Percentiles rank a stretch among this genome's conserved stretches.
phyloP scores from a whole-genome alignment of 495 filamentous ascomycete species.

The Penicillium subrubescens region DNA sequence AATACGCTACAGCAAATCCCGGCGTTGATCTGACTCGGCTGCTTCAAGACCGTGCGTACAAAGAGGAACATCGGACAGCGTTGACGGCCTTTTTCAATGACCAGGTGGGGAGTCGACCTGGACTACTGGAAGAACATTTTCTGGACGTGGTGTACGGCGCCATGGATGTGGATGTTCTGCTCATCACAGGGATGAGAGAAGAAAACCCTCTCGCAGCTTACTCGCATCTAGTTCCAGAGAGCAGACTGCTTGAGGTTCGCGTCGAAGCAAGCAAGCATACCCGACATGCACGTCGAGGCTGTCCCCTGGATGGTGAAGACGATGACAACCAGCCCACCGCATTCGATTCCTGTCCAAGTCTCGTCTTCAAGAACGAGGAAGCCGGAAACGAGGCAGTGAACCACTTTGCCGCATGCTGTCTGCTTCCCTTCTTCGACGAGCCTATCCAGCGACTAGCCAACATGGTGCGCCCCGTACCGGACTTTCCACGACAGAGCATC shows the following conservation, averaged over 20 bases:
- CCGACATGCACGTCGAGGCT: constrained; percentile 43
- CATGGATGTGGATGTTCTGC: constrained; percentile 54
- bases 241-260: constrained; percentile 55
- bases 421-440: constrained; percentile 55
- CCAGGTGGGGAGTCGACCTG: constrained; percentile 49
- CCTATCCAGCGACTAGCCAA: constrained; percentile 51
- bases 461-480: constrained; percentile 53
- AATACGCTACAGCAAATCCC: constrained; percentile 54
- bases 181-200: constrained; percentile 71
- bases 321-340: constrained; percentile 23
- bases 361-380: constrained; percentile 56
- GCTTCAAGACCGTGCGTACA: constrained; percentile 58
- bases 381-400: constrained; percentile 40
- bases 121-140: constrained; percentile 59
- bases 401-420: constrained; percentile 44
- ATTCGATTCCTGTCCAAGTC: constrained; percentile 43
- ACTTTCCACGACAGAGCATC: constrained; percentile 56
- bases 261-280: constrained; percentile 50
- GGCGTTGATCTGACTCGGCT: constrained; percentile 54
- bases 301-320: constrained; percentile 21
- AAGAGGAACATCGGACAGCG: constrained; percentile 60
- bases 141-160: constrained; percentile 46
- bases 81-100: constrained; percentile 56
- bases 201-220: constrained; percentile 57
- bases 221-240: constrained; percentile 59